Percentiles rank a stretch among this genome's conserved stretches.
Evolutionary conservation across 352 stramenopile species (phyloP).

Genomic region (Pythium pyrilobum): DNA sequence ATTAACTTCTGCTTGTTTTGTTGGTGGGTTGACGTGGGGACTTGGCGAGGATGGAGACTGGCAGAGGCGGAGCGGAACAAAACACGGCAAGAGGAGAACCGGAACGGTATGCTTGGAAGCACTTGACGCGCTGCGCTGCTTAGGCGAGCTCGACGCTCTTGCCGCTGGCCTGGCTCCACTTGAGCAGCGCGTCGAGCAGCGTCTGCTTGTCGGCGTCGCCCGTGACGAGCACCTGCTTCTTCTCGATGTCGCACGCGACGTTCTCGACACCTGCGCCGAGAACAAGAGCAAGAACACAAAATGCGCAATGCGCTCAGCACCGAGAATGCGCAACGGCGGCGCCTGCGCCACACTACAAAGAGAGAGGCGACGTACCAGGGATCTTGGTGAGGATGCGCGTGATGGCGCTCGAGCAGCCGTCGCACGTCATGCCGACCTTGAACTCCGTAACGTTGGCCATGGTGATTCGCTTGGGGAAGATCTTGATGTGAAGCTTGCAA

Average conservation of each 20-base stretch:
- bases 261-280: slow-evolving; percentile 54
- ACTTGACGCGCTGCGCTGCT: background rate
- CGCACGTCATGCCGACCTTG: slow-evolving; percentile 89
- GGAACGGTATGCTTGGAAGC: background rate
- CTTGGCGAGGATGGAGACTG: background rate
- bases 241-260: slow-evolving; percentile 85
- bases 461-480: background rate
- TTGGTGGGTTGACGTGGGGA: background rate
- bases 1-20: background rate
- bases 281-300: slow-evolving; percentile 6
- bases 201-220: slow-evolving; percentile 66
- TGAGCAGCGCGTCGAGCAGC: slow-evolving; percentile 84
- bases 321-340: background rate
- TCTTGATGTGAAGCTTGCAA: slow-evolving; percentile 11
- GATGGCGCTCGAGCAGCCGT: slow-evolving; percentile 85
- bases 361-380: slow-evolving; percentile 38
- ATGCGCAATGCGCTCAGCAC: too few relatives aligned
- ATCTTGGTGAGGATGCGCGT: slow-evolving; percentile 89
- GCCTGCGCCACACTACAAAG: background rate
- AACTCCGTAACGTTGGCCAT: slow-evolving; percentile 48
- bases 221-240: slow-evolving; percentile 82
- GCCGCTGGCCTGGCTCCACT: slow-evolving; percentile 86
- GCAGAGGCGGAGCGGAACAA: background rate
- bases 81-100: background rate
- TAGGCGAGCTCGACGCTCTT: slow-evolving; percentile 83